Conservation (phyloP, 148 eudicot genomes). For the Arctostaphylos glauca region DNA sequence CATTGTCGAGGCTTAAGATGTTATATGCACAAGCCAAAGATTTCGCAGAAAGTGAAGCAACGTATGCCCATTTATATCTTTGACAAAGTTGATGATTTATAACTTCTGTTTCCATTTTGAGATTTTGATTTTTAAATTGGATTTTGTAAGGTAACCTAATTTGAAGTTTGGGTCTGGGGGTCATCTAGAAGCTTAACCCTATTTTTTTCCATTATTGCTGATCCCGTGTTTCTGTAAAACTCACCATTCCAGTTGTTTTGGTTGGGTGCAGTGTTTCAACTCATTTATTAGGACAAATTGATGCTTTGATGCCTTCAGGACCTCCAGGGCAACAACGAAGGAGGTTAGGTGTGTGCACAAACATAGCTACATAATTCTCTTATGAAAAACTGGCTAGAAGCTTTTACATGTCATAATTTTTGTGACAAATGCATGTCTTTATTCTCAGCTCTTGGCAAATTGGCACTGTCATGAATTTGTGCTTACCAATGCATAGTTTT, state of each 20-base stretch:
- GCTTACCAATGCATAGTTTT: neutral
- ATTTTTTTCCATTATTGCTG: neutral
- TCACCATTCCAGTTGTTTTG: conserved; percentile 3
- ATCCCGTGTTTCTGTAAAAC: neutral
- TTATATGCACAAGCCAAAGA: conserved; percentile 80
- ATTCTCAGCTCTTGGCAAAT: neutral
- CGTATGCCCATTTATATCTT: conserved; percentile 33
- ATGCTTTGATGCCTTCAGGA: conserved; percentile 66
- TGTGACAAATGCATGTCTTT: neutral
- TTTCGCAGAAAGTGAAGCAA: conserved; percentile 75
- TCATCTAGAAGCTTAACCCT: neutral
- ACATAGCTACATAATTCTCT: neutral
- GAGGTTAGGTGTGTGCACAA: conserved; percentile 56
- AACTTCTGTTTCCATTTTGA: neutral
- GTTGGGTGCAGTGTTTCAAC: conserved; percentile 53
- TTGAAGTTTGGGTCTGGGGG: neutral
- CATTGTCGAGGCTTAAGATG: conserved; percentile 55
- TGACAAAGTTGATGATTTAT: neutral
- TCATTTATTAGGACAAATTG: conserved; percentile 55
- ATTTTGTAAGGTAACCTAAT: neutral
- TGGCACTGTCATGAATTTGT: neutral
- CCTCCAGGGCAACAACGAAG: conserved; percentile 68
- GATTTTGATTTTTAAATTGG: neutral
- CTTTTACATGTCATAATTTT: neutral
- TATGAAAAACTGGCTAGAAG: neutral